These are phyloP conservation scores for Takakia lepidozioides DNA, from an alignment of 225 moss, liverwort and hornwort species.

Conservation along the genomic window DNA sequence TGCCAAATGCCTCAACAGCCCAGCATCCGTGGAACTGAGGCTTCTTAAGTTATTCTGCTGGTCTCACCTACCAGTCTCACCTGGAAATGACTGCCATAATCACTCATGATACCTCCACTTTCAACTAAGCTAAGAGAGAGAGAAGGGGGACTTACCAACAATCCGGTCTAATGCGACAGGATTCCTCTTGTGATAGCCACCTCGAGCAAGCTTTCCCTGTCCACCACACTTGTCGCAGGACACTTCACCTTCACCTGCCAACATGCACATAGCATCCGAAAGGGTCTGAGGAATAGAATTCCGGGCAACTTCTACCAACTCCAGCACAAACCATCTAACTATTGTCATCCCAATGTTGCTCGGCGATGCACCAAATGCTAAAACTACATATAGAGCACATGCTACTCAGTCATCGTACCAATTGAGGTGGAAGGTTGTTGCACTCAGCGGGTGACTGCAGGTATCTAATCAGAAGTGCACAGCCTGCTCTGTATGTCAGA, in stretches of 20 bases:
- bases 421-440: too few relatives aligned
- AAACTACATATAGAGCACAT: neutral
- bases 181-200: slow-evolving; percentile 87
- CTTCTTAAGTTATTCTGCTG: neutral
- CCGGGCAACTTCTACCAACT: neutral
- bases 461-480: too few relatives aligned
- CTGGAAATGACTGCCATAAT: neutral
- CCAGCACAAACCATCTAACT: neutral
- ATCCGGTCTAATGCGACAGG: slow-evolving; percentile 64
- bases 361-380: too few relatives aligned
- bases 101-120: neutral
- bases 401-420: neutral
- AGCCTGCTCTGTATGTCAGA: too few relatives aligned
- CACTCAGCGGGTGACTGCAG: too few relatives aligned
- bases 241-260: slow-evolving; percentile 59
- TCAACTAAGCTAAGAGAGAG: neutral
- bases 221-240: slow-evolving; percentile 68
- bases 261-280: neutral
- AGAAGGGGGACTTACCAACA: slow-evolving; percentile 41
- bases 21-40: neutral
- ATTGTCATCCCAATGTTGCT: too few relatives aligned
- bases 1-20: neutral
- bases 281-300: neutral
- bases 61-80: too few relatives aligned
- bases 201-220: slow-evolving; percentile 66